Base-by-base conservation (phyloP, 805 yeast species). In the Yamadazyma endophytica region DNA sequence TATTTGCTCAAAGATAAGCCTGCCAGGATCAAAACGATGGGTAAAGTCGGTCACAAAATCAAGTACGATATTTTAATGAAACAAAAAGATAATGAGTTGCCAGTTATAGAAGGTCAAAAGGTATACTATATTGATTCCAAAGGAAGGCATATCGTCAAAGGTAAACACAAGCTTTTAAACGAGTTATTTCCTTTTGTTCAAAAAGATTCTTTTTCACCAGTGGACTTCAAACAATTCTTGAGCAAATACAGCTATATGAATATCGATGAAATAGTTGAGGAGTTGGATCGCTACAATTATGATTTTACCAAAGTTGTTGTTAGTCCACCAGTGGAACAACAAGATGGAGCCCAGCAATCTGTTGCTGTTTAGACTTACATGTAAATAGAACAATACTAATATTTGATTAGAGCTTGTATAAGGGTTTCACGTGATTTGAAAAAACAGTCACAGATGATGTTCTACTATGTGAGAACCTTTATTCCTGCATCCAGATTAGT, bases 1-100 rank as follows among this genome's bases (percentile, higher is more conserved):
- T 92, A 92, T 54, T 58, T 92, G 39, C 71, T 78, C 25, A 92
- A 92, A 59, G 95, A 88, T 37, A 86, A 83, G 44, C 68, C 94
- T 5, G 94, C 95, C 3, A 73, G 98, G 63, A 69, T 86, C 43
- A 92, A 92, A 64, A 95, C 92, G 54, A 64, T 92, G 50, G 98
- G 98, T 0, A 82, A 89, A 33, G 68, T 75, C 35, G 98, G 97
- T 20, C 92, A 97, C 97, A 75, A 75, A 47, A 68, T 92, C 44
- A 81, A 90, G 50, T 89, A 82, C 56, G 74, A 77, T 35, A 78
- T 92, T 11, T 56, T 90, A 49, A 60, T 58, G 47, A 55, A 57
- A 36, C 50, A 58, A 47, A 68, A 49, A 46, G 44, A 49, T 31
- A 64, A 59, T 35, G 60, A 59, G 39, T 65, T 68, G 37, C 57